Conservation (phyloP, 2,329 filamentous ascomycete genomes). For the Sclerotinia borealis region DNA sequence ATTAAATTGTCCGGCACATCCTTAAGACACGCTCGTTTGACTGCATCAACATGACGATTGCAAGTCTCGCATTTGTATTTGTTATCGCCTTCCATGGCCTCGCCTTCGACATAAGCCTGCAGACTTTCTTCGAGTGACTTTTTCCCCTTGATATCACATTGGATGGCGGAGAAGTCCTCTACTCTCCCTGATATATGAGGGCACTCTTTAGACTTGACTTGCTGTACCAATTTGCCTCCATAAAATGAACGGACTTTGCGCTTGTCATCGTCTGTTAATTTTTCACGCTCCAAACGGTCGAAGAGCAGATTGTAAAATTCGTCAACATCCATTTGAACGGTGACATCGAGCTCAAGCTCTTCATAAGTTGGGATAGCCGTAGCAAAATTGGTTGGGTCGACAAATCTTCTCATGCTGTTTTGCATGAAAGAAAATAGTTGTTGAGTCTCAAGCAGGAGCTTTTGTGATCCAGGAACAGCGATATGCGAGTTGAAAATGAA, state of each 20-base stretch:
- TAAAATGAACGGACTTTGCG: constrained; percentile 75
- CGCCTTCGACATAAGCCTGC: constrained; percentile 90
- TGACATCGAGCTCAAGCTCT: constrained; percentile 74
- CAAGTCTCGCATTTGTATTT: constrained; percentile 96
- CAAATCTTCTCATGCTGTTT: constrained; percentile 65
- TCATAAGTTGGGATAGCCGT: constrained; percentile 76
- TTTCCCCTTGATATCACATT: constrained; percentile 95
- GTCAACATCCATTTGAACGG: constrained; percentile 94
- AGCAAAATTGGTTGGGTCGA: constrained; percentile 69
- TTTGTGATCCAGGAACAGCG: constrained; percentile 52
- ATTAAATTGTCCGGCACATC: constrained; percentile 91
- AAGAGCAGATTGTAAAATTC: constrained; percentile 96
- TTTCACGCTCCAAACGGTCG: constrained; percentile 81
- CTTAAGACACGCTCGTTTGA: constrained; percentile 88
- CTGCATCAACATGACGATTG: constrained; percentile 81
- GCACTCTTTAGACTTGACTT: constrained; percentile 93
- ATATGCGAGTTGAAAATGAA: constrained; percentile 68
- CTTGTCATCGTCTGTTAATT: constrained; percentile 62
- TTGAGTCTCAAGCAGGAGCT: constrained; percentile 70
- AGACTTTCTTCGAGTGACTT: constrained; percentile 76
- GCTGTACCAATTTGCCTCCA: constrained; percentile 84
- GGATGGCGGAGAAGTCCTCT: constrained; percentile 89
- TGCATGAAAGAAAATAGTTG: constrained; percentile 82
- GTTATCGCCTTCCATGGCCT: constrained; percentile 97
- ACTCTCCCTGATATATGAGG: constrained; percentile 84